Percentiles rank a stretch among this genome's conserved stretches.
phyloP scores from a whole-genome alignment of 768 basidiomycete species.

The Phanerochaete carnosa region DNA sequence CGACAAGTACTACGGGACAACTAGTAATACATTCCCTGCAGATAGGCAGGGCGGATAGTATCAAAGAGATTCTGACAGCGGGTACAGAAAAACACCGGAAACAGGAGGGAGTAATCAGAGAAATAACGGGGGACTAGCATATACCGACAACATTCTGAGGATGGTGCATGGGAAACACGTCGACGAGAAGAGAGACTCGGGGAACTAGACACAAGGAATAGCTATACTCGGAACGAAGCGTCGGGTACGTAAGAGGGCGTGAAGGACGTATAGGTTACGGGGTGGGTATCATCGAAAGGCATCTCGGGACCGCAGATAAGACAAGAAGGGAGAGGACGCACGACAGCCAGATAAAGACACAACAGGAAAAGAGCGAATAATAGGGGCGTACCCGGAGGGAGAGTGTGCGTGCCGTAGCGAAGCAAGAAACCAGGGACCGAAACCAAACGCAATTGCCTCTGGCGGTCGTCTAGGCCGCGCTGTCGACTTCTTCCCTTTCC shows the following conservation, averaged over 20 bases:
- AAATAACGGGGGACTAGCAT: neutral
- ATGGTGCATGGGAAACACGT: neutral
- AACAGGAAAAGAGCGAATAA: neutral
- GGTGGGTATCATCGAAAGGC: neutral
- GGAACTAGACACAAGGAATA: neutral
- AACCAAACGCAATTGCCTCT: neutral
- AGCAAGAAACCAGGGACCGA: neutral
- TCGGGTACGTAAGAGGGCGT: neutral
- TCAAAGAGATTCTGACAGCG: neutral
- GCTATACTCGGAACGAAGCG: neutral
- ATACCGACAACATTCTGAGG: neutral
- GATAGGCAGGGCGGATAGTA: neutral
- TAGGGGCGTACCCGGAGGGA: neutral
- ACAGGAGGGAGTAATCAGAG: neutral
- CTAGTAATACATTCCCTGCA: neutral
- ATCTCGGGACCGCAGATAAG: neutral
- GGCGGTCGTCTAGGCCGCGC: neutral
- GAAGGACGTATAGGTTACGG: neutral
- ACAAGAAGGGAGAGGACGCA: neutral
- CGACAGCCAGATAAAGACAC: neutral
- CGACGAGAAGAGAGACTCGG: neutral
- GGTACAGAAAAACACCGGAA: neutral
- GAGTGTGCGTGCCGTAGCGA: neutral
- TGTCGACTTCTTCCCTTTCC: conserved; percentile 4
- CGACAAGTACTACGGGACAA: neutral